Evolutionary conservation across 768 basidiomycete species (phyloP).

Genomic region (Trametes cubensis): DNA sequence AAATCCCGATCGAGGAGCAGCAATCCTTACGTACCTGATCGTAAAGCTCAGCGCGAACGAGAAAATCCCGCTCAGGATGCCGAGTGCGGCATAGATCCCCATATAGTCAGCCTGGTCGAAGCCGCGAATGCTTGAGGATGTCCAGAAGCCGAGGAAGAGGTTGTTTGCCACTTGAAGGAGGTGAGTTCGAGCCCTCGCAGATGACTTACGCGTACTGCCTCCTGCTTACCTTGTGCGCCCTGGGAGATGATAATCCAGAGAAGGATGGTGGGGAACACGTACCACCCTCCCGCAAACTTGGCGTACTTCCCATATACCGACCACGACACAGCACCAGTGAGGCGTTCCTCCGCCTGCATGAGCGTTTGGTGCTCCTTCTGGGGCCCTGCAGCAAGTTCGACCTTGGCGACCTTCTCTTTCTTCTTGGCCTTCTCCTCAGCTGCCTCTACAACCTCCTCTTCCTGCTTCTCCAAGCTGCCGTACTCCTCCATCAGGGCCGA

Average conservation of each 20-base stretch:
- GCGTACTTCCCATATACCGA: constrained; percentile 41
- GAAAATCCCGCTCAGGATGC: constrained; percentile 52
- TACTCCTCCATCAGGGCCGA: constrained; percentile 43
- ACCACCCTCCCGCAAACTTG: constrained; percentile 38
- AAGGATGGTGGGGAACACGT: constrained; percentile 46
- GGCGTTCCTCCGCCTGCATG: constrained; percentile 40
- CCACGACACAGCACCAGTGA: constrained; percentile 41
- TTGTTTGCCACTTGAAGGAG: constrained; percentile 55
- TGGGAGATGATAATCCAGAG: constrained; percentile 50
- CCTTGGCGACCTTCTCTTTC: constrained; percentile 28
- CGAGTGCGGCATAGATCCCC: constrained; percentile 51
- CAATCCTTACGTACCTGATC: constrained; percentile 46
- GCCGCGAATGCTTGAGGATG: constrained; percentile 51
- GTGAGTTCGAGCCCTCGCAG: background rate
- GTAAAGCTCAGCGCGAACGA: constrained; percentile 51
- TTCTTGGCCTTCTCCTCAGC: constrained; percentile 27
- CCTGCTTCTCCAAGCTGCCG: constrained; percentile 44
- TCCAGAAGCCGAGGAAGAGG: constrained; percentile 78
- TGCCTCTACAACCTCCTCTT: constrained; percentile 41
- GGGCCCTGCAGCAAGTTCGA: constrained; percentile 33
- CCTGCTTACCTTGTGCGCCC: constrained; percentile 47
- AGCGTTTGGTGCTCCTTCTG: constrained; percentile 29
- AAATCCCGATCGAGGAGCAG: background rate
- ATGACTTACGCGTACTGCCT: background rate
- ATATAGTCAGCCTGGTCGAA: constrained; percentile 71